These are phyloP conservation scores for Phlebiopsis gigantea DNA, from an alignment of 768 basidiomycete genomes.

Conservation along the genomic window DNA sequence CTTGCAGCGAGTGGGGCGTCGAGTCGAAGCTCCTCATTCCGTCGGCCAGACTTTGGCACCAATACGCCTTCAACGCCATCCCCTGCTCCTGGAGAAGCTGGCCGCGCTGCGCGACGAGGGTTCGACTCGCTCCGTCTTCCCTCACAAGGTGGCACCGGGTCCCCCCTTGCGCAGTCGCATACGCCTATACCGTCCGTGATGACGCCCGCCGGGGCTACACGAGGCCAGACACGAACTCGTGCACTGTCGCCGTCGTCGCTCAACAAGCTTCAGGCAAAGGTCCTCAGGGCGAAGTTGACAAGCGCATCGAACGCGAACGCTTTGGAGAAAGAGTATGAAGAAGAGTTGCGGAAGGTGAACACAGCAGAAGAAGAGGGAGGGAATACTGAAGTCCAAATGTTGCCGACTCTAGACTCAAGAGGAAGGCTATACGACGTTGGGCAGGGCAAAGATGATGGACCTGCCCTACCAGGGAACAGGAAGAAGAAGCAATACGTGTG, in stretches of 20 bases:
- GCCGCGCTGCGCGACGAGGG: conserved; percentile 28
- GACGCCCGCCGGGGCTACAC: conserved; percentile 49
- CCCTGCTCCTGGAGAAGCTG: conserved; percentile 28
- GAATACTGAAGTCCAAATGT: conserved; percentile 63
- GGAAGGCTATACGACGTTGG: conserved; percentile 92
- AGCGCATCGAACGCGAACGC: conserved; percentile 68
- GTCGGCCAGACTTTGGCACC: conserved; percentile 61
- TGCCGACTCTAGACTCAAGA: conserved; percentile 83
- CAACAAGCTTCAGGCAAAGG: conserved; percentile 90
- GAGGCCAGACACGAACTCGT: not conserved
- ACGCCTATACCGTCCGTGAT: conserved; percentile 92
- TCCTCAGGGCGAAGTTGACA: conserved; percentile 87
- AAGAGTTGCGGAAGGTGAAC: conserved; percentile 45
- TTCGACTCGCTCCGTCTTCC: conserved; percentile 58
- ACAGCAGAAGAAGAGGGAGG: conserved; percentile 27
- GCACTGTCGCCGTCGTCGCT: conserved; percentile 71
- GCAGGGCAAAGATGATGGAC: conserved; percentile 57
- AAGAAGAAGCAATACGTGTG: conserved; percentile 70
- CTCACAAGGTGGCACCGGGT: conserved; percentile 49
- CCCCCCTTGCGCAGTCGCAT: conserved; percentile 49
- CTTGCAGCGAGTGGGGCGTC: conserved; percentile 54
- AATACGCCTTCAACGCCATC: conserved; percentile 59
- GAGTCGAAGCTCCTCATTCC: conserved; percentile 83
- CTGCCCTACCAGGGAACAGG: conserved; percentile 58
- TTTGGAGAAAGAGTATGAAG: conserved; percentile 84